Evolutionary conservation across 495 filamentous ascomycete genomes (phyloP).

Genomic region (Letharia lupina): DNA sequence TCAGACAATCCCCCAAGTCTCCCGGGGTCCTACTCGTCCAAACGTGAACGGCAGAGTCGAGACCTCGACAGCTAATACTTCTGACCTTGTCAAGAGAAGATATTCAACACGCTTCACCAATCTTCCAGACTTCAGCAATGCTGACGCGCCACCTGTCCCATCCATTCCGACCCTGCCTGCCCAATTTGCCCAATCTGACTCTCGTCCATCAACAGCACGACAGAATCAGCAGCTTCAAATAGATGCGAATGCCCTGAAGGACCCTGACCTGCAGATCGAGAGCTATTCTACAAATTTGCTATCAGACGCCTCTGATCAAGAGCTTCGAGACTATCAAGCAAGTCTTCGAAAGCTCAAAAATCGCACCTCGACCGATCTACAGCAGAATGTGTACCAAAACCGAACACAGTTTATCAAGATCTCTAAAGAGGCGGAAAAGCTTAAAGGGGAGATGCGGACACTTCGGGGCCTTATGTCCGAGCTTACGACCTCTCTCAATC

Average conservation of each 20-base stretch:
- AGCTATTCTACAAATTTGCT: constrained; percentile 44
- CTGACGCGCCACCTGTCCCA: constrained; percentile 59
- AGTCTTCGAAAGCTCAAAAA: constrained; percentile 70
- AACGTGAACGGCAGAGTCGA: constrained; percentile 19
- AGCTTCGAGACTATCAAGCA: constrained; percentile 76
- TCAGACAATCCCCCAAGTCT: constrained; percentile 27
- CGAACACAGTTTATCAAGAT: constrained; percentile 98
- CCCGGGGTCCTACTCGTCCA: constrained; percentile 11
- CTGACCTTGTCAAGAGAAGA: constrained; percentile 86
- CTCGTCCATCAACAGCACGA: constrained; percentile 39
- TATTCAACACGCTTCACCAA: constrained; percentile 89
- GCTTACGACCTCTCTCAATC: constrained; percentile 66
- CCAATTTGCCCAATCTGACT: constrained; percentile 39
- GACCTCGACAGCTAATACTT: constrained; percentile 39
- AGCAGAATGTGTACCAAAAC: constrained; percentile 96
- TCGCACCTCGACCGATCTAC: constrained; percentile 78
- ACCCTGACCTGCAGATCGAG: constrained; percentile 67
- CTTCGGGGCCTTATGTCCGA: constrained; percentile 84
- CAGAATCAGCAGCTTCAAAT: constrained; percentile 41
- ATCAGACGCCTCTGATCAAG: constrained; percentile 85
- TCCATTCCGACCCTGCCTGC: constrained; percentile 43
- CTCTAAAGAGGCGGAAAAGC: constrained; percentile 95
- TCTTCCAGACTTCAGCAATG: constrained; percentile 59
- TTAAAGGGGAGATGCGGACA: constrained; percentile 91
- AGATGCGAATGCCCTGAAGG: constrained; percentile 65